Percentiles rank a stretch among this genome's conserved stretches.
Evolutionary conservation across 805 yeast genomes (phyloP).

Genomic region (Ogataea siamensis): DNA sequence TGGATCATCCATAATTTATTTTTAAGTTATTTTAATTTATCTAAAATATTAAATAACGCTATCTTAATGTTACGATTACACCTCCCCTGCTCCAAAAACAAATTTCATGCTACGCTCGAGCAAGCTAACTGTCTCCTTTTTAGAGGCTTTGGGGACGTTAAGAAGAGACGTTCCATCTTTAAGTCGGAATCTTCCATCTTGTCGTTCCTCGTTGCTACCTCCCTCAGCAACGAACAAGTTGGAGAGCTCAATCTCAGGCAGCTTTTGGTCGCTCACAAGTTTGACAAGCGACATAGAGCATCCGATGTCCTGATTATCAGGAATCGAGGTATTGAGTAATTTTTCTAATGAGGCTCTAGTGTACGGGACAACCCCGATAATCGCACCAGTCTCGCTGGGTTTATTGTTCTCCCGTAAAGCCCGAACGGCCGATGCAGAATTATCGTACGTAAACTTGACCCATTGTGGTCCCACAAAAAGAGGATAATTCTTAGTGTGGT

Average conservation of each 20-base stretch:
- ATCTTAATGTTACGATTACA: no score
- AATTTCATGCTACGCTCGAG: constrained; percentile 17
- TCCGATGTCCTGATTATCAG: constrained; percentile 48
- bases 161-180: constrained; percentile 45
- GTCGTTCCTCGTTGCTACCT: constrained; percentile 11
- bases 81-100: constrained; percentile 23
- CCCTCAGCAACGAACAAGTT: constrained; percentile 16
- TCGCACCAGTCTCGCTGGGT: constrained; percentile 56
- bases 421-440: constrained; percentile 69
- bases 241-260: constrained; percentile 16
- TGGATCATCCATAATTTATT: neutral
- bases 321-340: constrained; percentile 45
- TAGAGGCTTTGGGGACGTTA: constrained; percentile 21
- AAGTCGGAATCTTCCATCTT: constrained; percentile 30
- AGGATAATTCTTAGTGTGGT: constrained; percentile 43
- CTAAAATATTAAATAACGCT: no score
- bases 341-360: constrained; percentile 59
- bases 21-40: constrained; percentile 1
- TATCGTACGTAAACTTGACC: constrained; percentile 86
- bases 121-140: constrained; percentile 15
- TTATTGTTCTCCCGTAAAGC: constrained; percentile 84
- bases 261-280: constrained; percentile 11
- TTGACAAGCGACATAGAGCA: constrained; percentile 29
- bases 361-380: constrained; percentile 68
- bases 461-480: constrained; percentile 84